These are phyloP conservation scores for Fusarium beomiforme DNA, from an alignment of 2,329 filamentous ascomycete species.

Conservation along the genomic window DNA sequence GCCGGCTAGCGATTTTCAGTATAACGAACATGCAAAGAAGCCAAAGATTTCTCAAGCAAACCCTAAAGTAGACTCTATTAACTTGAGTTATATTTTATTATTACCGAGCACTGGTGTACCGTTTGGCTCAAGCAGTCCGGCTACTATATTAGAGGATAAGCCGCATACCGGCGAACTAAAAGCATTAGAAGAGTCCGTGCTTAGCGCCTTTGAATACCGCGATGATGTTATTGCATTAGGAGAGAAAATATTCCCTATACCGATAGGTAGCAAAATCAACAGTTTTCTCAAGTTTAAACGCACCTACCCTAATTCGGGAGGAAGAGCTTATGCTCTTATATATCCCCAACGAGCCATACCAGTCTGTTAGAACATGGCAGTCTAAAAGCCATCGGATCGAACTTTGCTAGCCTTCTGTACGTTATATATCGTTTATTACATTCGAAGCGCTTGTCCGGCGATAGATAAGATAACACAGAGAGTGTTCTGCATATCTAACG, in stretches of 20 bases:
- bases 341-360: constrained; percentile 2
- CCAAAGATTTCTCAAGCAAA: not conserved
- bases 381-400: constrained; percentile 2
- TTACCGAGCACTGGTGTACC: not conserved
- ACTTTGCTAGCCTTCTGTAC: constrained; percentile 6
- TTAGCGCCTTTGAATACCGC: constrained; percentile 2
- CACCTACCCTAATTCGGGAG: not conserved
- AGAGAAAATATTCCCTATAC: constrained; percentile 5
- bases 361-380: not conserved
- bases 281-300: constrained; percentile 14
- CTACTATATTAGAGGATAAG: not conserved
- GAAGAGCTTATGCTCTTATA: not conserved
- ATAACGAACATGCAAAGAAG: not conserved
- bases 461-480: not conserved
- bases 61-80: not conserved
- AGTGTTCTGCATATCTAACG: not conserved
- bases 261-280: constrained; percentile 7
- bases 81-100: not conserved
- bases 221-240: not conserved
- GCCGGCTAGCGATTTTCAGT: not conserved
- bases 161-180: not conserved
- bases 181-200: not conserved
- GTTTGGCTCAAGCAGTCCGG: not conserved
- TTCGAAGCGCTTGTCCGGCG: not conserved
- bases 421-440: not conserved